Conservation (phyloP, 768 basidiomycete genomes). For the Hebeloma cylindrosporum region DNA sequence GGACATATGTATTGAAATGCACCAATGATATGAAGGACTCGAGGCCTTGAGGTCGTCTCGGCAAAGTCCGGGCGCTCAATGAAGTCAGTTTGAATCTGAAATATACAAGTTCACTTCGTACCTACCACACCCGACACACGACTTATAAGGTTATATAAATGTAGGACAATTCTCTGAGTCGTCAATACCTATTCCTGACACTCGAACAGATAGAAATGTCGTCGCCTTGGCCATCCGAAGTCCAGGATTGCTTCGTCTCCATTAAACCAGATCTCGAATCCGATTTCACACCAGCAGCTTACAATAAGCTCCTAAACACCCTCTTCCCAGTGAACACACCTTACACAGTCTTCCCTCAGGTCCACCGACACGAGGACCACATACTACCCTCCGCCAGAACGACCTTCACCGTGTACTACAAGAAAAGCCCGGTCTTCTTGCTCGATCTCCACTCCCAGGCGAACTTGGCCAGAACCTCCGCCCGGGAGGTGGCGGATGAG, state of each 20-base stretch:
- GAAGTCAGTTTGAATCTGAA: too few relatives aligned
- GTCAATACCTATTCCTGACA: too few relatives aligned
- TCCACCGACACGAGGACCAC: conserved; percentile 15
- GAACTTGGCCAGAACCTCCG: conserved; percentile 21
- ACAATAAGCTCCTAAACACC: conserved; percentile 36
- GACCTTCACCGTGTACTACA: conserved; percentile 27
- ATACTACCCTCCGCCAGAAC: conserved; percentile 9
- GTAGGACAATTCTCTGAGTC: too few relatives aligned
- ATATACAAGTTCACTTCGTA: too few relatives aligned
- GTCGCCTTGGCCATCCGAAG: conserved; percentile 17
- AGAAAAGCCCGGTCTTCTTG: conserved; percentile 31
- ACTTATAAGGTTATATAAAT: too few relatives aligned
- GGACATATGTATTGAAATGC: too few relatives aligned
- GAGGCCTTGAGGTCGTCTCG: too few relatives aligned
- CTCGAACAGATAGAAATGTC: background rate
- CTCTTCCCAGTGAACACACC: conserved; percentile 34
- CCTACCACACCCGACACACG: too few relatives aligned
- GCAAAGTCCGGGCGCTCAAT: too few relatives aligned
- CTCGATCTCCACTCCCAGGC: conserved; percentile 28
- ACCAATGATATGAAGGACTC: too few relatives aligned
- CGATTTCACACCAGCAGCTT: conserved; percentile 27
- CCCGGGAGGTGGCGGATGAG: conserved; percentile 26
- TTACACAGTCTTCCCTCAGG: conserved; percentile 33
- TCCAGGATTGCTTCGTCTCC: conserved; percentile 16
- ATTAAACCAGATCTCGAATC: conserved; percentile 21